Evolutionary conservation across 2,329 filamentous ascomycete genomes (phyloP), one percentile per base, ranked within the genome.

Genomic region (Fusarium gaditjirri): DNA sequence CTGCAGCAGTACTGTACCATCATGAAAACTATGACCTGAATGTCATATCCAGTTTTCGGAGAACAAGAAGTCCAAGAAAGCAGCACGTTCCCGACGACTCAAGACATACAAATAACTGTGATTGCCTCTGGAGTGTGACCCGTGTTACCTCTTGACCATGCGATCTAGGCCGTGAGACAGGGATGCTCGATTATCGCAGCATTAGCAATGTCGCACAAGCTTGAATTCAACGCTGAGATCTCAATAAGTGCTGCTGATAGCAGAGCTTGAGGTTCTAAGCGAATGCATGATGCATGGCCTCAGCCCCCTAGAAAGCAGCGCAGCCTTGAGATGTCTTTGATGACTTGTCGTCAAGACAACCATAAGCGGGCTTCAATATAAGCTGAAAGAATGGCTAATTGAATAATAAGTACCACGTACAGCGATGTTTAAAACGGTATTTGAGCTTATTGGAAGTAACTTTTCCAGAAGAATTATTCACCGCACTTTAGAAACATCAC

Each of bases 351-450:
- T 29, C 27, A 29, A 29, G 7, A 6, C 9, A 16, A n/a, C 31
- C 21, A 25, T 56, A 27, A 56, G 53, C 53, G 53, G 53, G 29
- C 29, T 56, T 56, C 53, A 47, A 17, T 46, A 55, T 4, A 25
- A 31, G n/a, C 27, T 9, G 13, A 17, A 9, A 35, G 17, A 55
- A 2, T 5, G 39, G 27, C 19, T 56, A 56, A 47, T 10, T 35
- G n/a, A 47, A 56, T 56, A 55, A 14, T 6, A 10, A 5, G 0
- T 10, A n/a, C 23, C n/a, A 25, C 1, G 38, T 43, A 55, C n/a
- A 31, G 31, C 27, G 38, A 43, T 44, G 25, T 27, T 2, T 27
- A 4, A 5, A 13, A 38, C 10, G 5, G 5, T 6, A 36, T 16
- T 27, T 52, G 23, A n/a, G 47, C 17, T 36, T 6, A 27, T 35